phyloP scores from a whole-genome alignment of 169 alveolate genomes.

The Babesia caballi region DNA sequence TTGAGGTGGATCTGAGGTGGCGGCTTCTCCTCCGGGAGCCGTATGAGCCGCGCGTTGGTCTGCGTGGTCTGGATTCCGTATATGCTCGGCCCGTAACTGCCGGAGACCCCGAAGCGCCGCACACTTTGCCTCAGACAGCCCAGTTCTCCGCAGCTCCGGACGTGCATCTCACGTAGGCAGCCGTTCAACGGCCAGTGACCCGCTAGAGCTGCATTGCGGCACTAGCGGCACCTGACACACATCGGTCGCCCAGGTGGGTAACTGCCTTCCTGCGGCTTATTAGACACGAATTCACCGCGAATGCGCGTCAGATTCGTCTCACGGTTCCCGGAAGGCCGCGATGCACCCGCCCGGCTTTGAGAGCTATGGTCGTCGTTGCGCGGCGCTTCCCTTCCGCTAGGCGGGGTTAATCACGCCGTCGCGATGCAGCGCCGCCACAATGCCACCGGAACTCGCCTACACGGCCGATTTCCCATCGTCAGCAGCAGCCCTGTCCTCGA shows the following conservation, averaged over 20 bases:
- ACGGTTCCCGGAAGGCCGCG: neutral
- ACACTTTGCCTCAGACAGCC: neutral
- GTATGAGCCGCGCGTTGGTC: conserved; percentile 44
- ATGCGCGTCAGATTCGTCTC: neutral
- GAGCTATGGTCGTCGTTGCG: neutral
- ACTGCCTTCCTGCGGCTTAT: no score
- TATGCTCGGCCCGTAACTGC: conserved; percentile 65
- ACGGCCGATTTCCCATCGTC: neutral
- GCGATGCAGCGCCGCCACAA: neutral
- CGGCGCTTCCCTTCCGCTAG: neutral
- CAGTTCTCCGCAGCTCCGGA: no score
- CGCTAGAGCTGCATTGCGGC: no score
- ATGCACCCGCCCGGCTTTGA: neutral
- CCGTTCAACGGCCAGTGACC: no score
- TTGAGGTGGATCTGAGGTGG: conserved; percentile 52
- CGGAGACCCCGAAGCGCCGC: conserved; percentile 53
- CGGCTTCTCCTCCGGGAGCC: conserved; percentile 34
- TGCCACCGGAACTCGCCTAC: neutral
- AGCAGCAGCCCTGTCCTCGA: no score
- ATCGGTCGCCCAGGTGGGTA: no score
- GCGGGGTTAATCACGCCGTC: neutral
- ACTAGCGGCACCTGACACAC: no score
- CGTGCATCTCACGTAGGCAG: no score
- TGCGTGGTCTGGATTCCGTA: conserved; percentile 53
- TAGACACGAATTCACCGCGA: neutral